A percentile compares a stretch with the other conserved stretches of the same genome.
Conservation (phyloP, 495 filamentous ascomycete genomes). For the Sphaerosporella brunnea region DNA sequence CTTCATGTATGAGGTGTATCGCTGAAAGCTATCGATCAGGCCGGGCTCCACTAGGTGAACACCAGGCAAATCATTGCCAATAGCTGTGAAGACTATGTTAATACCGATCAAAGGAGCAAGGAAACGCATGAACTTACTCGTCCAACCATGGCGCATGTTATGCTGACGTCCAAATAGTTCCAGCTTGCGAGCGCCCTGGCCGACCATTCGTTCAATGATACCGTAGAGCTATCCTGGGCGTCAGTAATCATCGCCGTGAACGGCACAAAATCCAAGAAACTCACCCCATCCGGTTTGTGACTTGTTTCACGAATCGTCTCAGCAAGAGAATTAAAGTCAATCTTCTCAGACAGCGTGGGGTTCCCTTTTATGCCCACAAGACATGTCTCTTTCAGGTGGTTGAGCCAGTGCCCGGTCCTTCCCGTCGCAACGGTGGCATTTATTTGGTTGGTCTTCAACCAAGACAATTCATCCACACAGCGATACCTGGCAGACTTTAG, state of each 20-base stretch:
- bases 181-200: conserved; percentile 9
- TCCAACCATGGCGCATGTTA: conserved; percentile 20
- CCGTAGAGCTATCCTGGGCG: conserved; percentile 10
- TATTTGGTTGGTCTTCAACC: conserved; percentile 19
- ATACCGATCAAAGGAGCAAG: background rate
- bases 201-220: conserved; percentile 16
- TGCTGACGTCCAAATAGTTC: conserved; percentile 18
- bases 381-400: conserved; percentile 20
- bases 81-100: background rate
- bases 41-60: background rate
- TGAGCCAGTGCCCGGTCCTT: conserved; percentile 21
- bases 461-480: conserved; percentile 11
- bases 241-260: background rate
- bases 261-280: background rate
- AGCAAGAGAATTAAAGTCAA: conserved; percentile 12
- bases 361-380: conserved; percentile 16
- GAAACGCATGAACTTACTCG: background rate
- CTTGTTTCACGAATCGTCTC: conserved; percentile 16
- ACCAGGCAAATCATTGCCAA: conserved; percentile 2
- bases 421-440: conserved; percentile 16
- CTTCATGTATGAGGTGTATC: too few relatives aligned
- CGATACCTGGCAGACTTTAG: background rate
- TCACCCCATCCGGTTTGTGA: conserved; percentile 18
- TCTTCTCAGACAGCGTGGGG: conserved; percentile 3
- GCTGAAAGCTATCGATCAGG: background rate